Base-by-base conservation (phyloP, 148 eudicot species). In the Limonium bicolor region DNA sequence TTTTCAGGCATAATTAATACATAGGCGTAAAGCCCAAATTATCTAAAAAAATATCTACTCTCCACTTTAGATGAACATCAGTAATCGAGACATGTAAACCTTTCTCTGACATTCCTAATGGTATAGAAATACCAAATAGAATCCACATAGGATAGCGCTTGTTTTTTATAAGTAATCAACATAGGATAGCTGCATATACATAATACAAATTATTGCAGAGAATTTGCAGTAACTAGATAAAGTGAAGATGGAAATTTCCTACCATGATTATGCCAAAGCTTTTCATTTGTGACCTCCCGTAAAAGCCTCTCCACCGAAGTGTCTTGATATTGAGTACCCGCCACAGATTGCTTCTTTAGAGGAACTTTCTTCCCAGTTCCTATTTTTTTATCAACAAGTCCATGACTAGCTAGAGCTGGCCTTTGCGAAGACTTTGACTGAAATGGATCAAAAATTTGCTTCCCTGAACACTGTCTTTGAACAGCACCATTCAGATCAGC, bases 201-300 rank as follows among this genome's bases (percentile, higher is more conserved):
- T n/a, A n/a, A n/a, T n/a, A n/a, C n/a, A n/a, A n/a, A n/a, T n/a
- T n/a, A n/a, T n/a, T n/a, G n/a, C n/a, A n/a, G n/a, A n/a, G n/a
- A n/a, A n/a, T n/a, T n/a, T n/a, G n/a, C n/a, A n/a, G n/a, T n/a
- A n/a, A n/a, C n/a, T n/a, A n/a, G n/a, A n/a, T n/a, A n/a, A n/a
- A n/a, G n/a, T n/a, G 25, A n/a, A 34, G 36, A 11, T 52, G 3
- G 18, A 11, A 45, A 25, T 14, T 35, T 13, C 15, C 23, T 80
- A 90, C 97, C 97, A 77, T 94, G 76, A 75, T 75, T 77, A 48
- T 64, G 87, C 95, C 95, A 90, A 53, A 90, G 78, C 61, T 75
- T 84, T 36, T 77, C 93, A 61, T 79, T 77, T 10, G 97, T 90
- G 73, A 90, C 97, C 55, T 90, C 97, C 41, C 97, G 92, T 44